Evolutionary conservation across 1,284 basidiomycete species (phyloP), one percentile per base, ranked within the genome.

Genomic region (Mycena citricolor): DNA sequence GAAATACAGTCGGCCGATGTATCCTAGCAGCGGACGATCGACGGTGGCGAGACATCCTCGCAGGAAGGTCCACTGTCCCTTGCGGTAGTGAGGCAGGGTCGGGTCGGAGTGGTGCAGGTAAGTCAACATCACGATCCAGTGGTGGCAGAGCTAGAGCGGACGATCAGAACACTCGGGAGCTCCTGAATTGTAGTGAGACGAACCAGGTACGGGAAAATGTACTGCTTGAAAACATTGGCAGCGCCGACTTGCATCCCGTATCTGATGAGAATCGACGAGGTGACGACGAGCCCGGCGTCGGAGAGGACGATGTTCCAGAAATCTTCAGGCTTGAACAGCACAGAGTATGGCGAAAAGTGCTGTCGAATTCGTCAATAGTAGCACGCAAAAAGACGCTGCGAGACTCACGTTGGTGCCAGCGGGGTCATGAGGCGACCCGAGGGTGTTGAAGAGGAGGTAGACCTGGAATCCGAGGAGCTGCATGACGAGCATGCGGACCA

Each of bases 1-100:
- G 45, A 77, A 64, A 62, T 77, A 76, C 57, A 76, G 69, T 5
- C 71, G 59, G 2, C 77, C 77, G 21, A 69, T 64, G 74, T 65
- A 69, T 8, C 65, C 65, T 51, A 69, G 64, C 11, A 68, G 39
- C 7, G 66, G 67, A 16, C 68, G 57, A 54, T 70, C 68, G 4
- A 70, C 65, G 6, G 67, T 70, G 11, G 66, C 62, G 17, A 68
- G 53, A 20, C 67, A 67, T 29, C 68, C 68, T 17, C 67, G 61
- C 31, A 63, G 57, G 44, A 69, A 70, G 7, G 67, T 65, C 68
- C 68, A 70, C 51, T 66, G 28, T 44, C 63, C 61, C 71, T 76
- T 71, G 71, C 68, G 65, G 54, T 73, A 72, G 53, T 76, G 73
- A 5, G 71, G 74, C 32, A 77, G 65, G 1, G 68, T 71, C 14